phyloP scores from a whole-genome alignment of 495 filamentous ascomycete species.

The Melanomma pulvis-pyrius region DNA sequence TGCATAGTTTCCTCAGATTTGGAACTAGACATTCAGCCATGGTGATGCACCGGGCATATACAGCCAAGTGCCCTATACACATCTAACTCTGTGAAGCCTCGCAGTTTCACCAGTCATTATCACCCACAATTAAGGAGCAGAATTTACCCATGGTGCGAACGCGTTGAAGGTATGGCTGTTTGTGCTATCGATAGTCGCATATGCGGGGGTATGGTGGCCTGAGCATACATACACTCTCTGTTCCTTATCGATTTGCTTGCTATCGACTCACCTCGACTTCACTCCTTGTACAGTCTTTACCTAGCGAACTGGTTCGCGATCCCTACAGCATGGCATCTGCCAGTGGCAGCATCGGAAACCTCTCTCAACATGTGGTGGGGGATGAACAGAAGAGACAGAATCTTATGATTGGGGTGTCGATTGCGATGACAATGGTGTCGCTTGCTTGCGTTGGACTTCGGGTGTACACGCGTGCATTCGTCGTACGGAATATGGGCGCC shows the following conservation, averaged over 20 bases:
- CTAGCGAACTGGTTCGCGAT: not conserved
- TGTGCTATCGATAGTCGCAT: slow-evolving; percentile 1
- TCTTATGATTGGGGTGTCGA: slow-evolving; percentile 3
- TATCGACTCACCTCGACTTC: not conserved
- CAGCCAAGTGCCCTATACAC: not conserved
- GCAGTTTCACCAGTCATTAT: not conserved
- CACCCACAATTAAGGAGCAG: not conserved
- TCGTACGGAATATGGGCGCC: slow-evolving; percentile 7
- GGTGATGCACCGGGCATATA: not conserved
- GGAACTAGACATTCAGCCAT: not conserved
- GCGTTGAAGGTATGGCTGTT: not conserved
- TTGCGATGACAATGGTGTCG: slow-evolving; percentile 18
- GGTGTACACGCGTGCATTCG: slow-evolving; percentile 20
- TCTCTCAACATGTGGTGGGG: not conserved
- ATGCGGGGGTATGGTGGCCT: not conserved
- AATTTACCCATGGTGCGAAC: not conserved
- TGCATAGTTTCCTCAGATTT: not conserved
- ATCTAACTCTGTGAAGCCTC: not conserved
- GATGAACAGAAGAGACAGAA: slow-evolving; percentile 20
- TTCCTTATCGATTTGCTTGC: not conserved
- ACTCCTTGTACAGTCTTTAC: not conserved
- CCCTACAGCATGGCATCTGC: not conserved
- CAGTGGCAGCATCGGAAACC: not conserved
- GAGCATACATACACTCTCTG: not conserved
- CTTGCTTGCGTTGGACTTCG: slow-evolving; percentile 12